These are phyloP conservation scores for Aspergillus sp. DNA, from an alignment of 2,329 filamentous ascomycete species.

Conservation along the genomic window DNA sequence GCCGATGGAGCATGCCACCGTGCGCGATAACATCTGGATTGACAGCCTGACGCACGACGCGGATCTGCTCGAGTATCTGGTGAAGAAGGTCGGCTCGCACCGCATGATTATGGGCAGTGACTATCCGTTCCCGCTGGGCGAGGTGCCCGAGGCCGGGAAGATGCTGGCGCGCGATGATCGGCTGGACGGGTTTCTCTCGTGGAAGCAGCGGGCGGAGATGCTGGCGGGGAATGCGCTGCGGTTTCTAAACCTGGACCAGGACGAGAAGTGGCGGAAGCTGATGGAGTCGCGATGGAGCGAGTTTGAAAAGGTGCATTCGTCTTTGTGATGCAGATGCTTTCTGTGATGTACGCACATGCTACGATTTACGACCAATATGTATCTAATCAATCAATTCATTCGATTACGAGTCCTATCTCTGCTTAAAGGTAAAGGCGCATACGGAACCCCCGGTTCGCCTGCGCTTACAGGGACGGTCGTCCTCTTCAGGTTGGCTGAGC, in stretches of 20 bases:
- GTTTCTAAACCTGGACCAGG: conserved; percentile 12
- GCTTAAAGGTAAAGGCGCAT: background rate
- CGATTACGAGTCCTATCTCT: background rate
- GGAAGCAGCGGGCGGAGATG: conserved; percentile 13
- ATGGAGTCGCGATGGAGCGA: conserved; percentile 4
- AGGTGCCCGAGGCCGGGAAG: conserved; percentile 17
- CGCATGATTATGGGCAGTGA: conserved; percentile 20
- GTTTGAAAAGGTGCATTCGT: conserved; percentile 4
- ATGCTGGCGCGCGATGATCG: conserved; percentile 15
- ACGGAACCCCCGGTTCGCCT: background rate
- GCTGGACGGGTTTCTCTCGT: conserved; percentile 11
- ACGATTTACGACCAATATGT: background rate
- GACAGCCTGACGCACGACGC: conserved; percentile 18
- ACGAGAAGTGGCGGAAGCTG: conserved; percentile 2
- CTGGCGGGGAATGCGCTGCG: conserved; percentile 19
- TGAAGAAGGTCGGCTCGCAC: conserved; percentile 17
- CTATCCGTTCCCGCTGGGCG: conserved; percentile 20
- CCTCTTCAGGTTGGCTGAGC: background rate
- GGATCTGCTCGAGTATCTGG: conserved; percentile 16
- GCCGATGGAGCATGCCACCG: conserved; percentile 9
- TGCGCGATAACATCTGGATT: conserved; percentile 11
- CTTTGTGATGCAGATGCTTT: background rate
- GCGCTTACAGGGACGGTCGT: background rate
- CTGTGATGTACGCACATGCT: background rate
- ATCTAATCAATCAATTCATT: background rate